Evolutionary conservation across 345 rosid genomes (phyloP).

Genomic region (Eucalyptus polybractea): DNA sequence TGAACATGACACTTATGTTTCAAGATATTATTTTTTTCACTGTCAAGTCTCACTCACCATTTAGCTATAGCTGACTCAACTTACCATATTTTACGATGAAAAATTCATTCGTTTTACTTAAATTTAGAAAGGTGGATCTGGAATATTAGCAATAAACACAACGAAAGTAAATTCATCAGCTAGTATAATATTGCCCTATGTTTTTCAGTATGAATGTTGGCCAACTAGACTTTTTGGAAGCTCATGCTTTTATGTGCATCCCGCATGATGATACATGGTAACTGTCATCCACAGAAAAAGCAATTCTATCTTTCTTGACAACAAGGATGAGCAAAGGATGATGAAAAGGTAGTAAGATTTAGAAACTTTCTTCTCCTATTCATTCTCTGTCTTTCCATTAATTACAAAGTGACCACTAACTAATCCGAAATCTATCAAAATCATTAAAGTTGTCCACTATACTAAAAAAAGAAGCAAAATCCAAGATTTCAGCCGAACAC

Average conservation of each 20-base stretch:
- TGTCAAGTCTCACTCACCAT: not conserved
- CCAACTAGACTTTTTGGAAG: not conserved
- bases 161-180: not conserved
- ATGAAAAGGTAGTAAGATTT: not conserved
- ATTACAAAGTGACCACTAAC: not conserved
- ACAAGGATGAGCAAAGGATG: not conserved
- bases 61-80: not conserved
- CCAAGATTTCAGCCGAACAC: not conserved
- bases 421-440: not conserved
- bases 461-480: not conserved
- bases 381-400: not conserved
- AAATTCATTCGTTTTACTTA: not conserved
- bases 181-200: not conserved
- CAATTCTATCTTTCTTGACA: not conserved
- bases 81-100: not conserved
- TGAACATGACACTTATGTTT: not conserved
- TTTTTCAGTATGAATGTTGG: not conserved
- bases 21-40: not conserved
- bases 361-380: not conserved
- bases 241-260: not conserved
- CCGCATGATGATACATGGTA: not conserved
- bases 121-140: not conserved
- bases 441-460: not conserved
- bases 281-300: not conserved
- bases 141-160: not conserved